These are phyloP conservation scores for Coniochaeta sp. DNA, from an alignment of 2,329 filamentous ascomycete genomes.

Conservation along the genomic window DNA sequence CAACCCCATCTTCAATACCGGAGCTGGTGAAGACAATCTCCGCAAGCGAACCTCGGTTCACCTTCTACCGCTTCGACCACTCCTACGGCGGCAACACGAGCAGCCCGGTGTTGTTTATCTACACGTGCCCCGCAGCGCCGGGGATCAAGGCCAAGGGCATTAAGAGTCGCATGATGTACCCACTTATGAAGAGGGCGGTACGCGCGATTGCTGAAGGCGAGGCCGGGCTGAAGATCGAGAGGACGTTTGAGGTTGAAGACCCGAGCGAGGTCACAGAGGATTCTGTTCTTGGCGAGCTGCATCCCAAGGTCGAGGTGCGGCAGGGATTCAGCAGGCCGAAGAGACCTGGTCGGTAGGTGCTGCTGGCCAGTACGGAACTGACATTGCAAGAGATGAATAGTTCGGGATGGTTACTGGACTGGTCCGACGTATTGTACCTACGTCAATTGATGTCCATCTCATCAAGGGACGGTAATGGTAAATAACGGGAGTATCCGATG, in stretches of 20 bases:
- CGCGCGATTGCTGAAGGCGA: constrained; percentile 58
- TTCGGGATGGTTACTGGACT: no score
- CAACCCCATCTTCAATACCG: constrained; percentile 44
- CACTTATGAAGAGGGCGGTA: constrained; percentile 60
- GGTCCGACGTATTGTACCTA: no score
- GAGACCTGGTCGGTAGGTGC: constrained; percentile 54
- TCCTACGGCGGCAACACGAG: constrained; percentile 43
- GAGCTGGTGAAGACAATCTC: constrained; percentile 57
- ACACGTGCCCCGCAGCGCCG: constrained; percentile 65
- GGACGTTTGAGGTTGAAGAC: constrained; percentile 62
- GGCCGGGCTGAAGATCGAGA: constrained; percentile 58
- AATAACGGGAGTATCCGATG: no score
- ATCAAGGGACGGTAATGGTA: no score
- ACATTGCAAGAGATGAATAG: no score
- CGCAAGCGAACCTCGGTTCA: constrained; percentile 63
- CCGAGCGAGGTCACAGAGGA: constrained; percentile 64
- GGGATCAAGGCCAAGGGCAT: constrained; percentile 61
- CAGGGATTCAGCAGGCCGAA: constrained; percentile 70
- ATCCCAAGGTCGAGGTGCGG: constrained; percentile 57
- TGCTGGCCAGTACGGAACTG: not conserved
- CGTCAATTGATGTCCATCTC: no score
- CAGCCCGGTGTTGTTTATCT: constrained; percentile 68
- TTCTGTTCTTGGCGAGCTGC: constrained; percentile 57
- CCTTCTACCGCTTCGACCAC: constrained; percentile 64
- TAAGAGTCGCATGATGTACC: constrained; percentile 81